Base-by-base conservation (phyloP, 1,284 basidiomycete species). In the Ustilago shanxiensis region DNA sequence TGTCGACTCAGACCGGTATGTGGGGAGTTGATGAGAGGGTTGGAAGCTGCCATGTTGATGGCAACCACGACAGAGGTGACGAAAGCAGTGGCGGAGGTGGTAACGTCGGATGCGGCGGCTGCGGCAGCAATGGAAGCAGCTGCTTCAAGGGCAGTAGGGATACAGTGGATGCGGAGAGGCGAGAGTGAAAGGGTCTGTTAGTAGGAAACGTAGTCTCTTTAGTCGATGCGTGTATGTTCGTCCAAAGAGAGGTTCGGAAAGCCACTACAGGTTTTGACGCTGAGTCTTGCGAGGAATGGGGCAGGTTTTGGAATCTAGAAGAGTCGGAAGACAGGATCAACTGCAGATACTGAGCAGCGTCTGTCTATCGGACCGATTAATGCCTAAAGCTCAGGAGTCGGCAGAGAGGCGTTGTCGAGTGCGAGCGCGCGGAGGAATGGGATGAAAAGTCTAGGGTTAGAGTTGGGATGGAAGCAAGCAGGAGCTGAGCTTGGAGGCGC, bases 141-240 rank as follows among this genome's bases (percentile, higher is more conserved):
- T 6, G 31, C 31, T 6, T 5, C 35, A 14, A 14, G 8, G 35
- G 35, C 35, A 37, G 35, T 37, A 44, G n/a, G 8, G 41, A 14
- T 44, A 44, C 20, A 20, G 41, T 49, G 24, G 11, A 11, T 49
- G 16, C 20, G 47, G 47, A 28, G 47, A 28, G 28, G 22, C 24
- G 26, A 7, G 14, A 1, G 24, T 31, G 31, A 26, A 45, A 56
- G 61, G n/a, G 2, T 44, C 20, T 56, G 14, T 9, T 13, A 45
- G 35, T 20, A n/a, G 50, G 11, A 53, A 22, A n/a, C 24, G 47
- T 11, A 31, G 51, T 60, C 60, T 22, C 70, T 66, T 63, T 57
- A 62, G 57, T 60, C 64, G 70, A 72, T 49, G 45, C 70, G 64
- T 72, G 64, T 72, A 72, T 72, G 50, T 66, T 72, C 70, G 70